These are phyloP conservation scores for Raddia guianensis DNA, from an alignment of 176 grass and related monocot species.

Conservation along the genomic window DNA sequence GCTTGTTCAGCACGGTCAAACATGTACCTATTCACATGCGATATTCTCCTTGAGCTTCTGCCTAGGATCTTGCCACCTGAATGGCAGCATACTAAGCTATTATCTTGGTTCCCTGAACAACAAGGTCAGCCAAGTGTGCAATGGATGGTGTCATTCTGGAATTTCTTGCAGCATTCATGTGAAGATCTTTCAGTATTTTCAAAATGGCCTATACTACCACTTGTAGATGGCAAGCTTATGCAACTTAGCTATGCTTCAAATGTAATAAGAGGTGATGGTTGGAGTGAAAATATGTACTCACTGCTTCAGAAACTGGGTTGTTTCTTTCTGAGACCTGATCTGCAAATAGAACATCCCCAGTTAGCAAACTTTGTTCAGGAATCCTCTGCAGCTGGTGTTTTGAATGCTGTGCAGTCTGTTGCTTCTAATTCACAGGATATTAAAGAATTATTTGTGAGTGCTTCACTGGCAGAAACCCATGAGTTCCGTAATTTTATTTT, in stretches of 20 bases:
- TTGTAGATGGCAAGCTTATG: conserved; percentile 67
- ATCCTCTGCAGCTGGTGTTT: conserved; percentile 81
- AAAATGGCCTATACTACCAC: conserved; percentile 93
- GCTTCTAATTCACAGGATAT: conserved; percentile 58
- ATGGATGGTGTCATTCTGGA: conserved; percentile 88
- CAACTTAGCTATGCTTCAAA: conserved; percentile 85
- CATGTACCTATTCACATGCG: conserved; percentile 72
- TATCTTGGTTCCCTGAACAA: conserved; percentile 77
- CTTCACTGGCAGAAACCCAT: conserved; percentile 76
- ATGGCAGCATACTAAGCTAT: conserved; percentile 76
- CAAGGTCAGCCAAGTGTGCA: conserved; percentile 81
- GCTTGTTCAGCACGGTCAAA: conserved; percentile 70
- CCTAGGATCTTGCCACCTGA: conserved; percentile 93
- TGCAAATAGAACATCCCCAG: conserved; percentile 83
- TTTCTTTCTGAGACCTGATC: conserved; percentile 73
- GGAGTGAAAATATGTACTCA: conserved; percentile 96
- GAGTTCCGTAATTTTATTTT: conserved; percentile 93
- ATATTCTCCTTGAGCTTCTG: conserved; percentile 74
- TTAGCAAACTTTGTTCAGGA: conserved; percentile 78
- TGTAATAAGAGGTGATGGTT: conserved; percentile 90
- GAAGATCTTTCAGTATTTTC: conserved; percentile 79
- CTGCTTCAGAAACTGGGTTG: conserved; percentile 89
- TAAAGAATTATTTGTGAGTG: conserved; percentile 60
- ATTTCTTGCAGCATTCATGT: conserved; percentile 75
- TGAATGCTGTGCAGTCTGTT: conserved; percentile 80